Evolutionary conservation across 2,329 filamentous ascomycete genomes (phyloP), one percentile per base, ranked within the genome.

Genomic region (Trichoderma gracile): DNA sequence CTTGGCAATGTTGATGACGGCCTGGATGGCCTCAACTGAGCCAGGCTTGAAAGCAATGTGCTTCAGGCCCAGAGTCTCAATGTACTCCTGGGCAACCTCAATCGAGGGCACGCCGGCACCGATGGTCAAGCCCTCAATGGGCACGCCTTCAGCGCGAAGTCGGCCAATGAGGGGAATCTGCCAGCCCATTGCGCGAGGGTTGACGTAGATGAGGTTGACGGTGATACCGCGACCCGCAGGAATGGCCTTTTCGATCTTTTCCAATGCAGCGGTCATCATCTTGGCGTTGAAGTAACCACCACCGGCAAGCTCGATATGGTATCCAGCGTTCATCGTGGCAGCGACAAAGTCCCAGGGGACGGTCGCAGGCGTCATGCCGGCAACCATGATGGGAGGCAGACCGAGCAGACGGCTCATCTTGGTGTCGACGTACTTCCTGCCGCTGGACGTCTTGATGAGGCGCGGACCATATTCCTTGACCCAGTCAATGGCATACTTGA

Each of bases 401-500:
- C 93, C 93, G 19, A 97, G 81, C 21, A 96, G 81, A 70, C 92
- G 85, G 77, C 90, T 96, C 89, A 97, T 95, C 81, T 97, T 97
- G 67, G 95, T 99, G 76, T 98, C 93, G 53, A 99, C 92, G 70
- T 91, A 97, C 2, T 92, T 97, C 74, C 93, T 86, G 21, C 95
- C 95, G 64, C 86, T 88, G 12, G 93, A 94, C 15, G 91, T 97
- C 79, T 92, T 95, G 71, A 96, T 88, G 49, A 99, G 84, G 66
- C 89, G 90, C n/a, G 96, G 95, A 10, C 94, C 93, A 74, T 95
- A 93, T 76, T 97, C 93, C 78, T 96, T 96, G 65, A 99, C 93
- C 96, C 96, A 99, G 78, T 99, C 92, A 33, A 93, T 89, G 55
- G 95, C 94, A 75, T 93, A 98, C 77, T 93, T 95, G 73, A 99